Base-by-base conservation (phyloP, 192 early-diverging fungal species). In the Spinellus fusiger region DNA sequence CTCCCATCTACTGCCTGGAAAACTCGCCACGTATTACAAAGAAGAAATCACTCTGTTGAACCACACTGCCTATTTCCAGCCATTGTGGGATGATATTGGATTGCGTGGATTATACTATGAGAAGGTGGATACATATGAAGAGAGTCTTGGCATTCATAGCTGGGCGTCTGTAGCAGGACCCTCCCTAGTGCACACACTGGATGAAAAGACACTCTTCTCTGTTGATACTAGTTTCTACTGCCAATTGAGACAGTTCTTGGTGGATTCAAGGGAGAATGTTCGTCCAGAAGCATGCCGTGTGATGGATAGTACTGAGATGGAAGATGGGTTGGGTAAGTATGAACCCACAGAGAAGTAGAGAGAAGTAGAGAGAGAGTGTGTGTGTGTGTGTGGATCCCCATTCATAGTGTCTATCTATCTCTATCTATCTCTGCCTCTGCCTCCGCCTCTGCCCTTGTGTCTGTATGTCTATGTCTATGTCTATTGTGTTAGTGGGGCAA, bases 41-140 rank as follows among this genome's bases (percentile, higher is more conserved):
- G 8, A 34, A 15, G 77, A 76, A 37, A 57, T 78, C 22, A 64
- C 54, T 8, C 46, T 65, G 1, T 52, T 68, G 18, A 52, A 63
- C 10, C 62, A 74, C n/a, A 63, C 63, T 2, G 44, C 73, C 15
- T 75, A 76, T 50, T 77, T 77, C 32, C 76, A 69, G 73, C 76
- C 76, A 18, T 55, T 75, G 12, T 77, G 74, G 66, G 73, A 68
- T 35, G 63, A 55, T 12, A 48, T 50, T 28, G 73, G 74, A 4
- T 53, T 77, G 32, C 49, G 64, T 28, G 64, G 67, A 10, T 47
- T 77, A 20, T 75, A 68, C 56, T 32, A 68, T 12, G 73, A 77
- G 47, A 68, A 77, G 34, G 62, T 58, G 9, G 75, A 72, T 38
- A 57, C 59, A 34, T 77, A 71, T 20, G 52, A 33, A 16, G 54